Base-by-base conservation (phyloP, 192 early-diverging fungal genomes). In the Glomus cerebriforme region DNA sequence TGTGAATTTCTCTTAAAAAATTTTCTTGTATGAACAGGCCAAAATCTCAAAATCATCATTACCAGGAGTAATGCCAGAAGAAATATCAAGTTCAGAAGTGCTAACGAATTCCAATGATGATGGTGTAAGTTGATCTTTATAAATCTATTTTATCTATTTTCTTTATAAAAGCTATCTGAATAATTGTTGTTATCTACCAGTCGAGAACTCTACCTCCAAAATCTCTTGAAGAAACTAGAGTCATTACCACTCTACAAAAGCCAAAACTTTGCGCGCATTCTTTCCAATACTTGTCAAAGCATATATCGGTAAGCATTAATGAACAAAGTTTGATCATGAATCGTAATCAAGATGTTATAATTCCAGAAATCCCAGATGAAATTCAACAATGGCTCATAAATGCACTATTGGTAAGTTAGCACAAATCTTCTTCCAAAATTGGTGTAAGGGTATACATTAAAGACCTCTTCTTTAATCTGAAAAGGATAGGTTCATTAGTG, bases 321-420 rank as follows among this genome's bases (percentile, higher is more conserved):
- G 0, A 60, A 22, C 59, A 60, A 60, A 19, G 59, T 24, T 19
- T 60, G 22, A 60, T 60, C 19, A 67, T 67, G 65, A 67, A 67
- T 7, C 26, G 6, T 31, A 22, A 67, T 8, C 35, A 34, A 70
- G 3, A 5, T 70, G 37, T 10, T 70, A 49, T 26, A 70, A 70
- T 70, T 70, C n/a, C n/a, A 62, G 59, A 62, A 2, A 62, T 62
- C 9, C 45, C 68, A 27, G 35, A 70, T 31, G n/a, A 8, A 70
- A 22, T 70, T 70, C 37, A 29, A 24, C 7, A 70, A 39, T 70
- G 68, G 68, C n/a, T 70, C 37, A 70, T 70, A 70, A 49, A 45
- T 49, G 45, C 39, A 70, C 31, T 70, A 37, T 70, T 35, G 15
- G 68, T 70, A 70, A 70, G 68, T 70, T 70, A 69, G 27, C 67